Percentiles rank a stretch among this genome's conserved stretches.
Evolutionary conservation across 2,329 filamentous ascomycete species (phyloP).

Genomic region (Acarospora socialis): DNA sequence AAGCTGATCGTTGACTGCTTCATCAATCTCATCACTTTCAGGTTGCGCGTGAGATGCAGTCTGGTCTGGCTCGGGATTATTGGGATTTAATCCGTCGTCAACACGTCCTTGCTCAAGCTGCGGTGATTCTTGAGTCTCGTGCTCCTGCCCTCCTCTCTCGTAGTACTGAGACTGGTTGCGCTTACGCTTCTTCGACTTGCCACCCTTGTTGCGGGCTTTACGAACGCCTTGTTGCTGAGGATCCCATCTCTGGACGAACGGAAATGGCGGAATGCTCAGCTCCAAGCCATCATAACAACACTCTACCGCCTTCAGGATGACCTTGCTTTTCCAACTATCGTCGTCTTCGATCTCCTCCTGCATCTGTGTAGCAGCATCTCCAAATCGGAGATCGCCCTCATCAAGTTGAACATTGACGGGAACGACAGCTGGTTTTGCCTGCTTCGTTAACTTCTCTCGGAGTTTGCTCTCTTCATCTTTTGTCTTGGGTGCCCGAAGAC

Average conservation of each 20-base stretch:
- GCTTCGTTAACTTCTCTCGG: slow-evolving; percentile 44
- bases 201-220: slow-evolving; percentile 20
- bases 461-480: slow-evolving; percentile 53
- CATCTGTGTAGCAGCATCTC: not conserved
- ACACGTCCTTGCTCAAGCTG: slow-evolving; percentile 22
- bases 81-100: slow-evolving; percentile 7
- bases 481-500: slow-evolving; percentile 52
- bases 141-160: slow-evolving; percentile 18
- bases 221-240: slow-evolving; percentile 45
- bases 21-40: slow-evolving; percentile 15
- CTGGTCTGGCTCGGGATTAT: slow-evolving; percentile 13
- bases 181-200: slow-evolving; percentile 39
- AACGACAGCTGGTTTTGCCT: slow-evolving; percentile 31
- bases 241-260: slow-evolving; percentile 84
- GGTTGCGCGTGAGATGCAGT: slow-evolving; percentile 28
- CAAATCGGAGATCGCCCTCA: slow-evolving; percentile 14
- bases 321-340: slow-evolving; percentile 58
- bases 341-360: slow-evolving; percentile 31
- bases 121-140: slow-evolving; percentile 16
- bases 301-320: slow-evolving; percentile 67
- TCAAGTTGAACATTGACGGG: slow-evolving; percentile 20
- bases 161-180: slow-evolving; percentile 29
- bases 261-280: slow-evolving; percentile 69
- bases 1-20: slow-evolving; percentile 19
- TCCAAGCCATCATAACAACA: slow-evolving; percentile 57